Evolutionary conservation across 441 rosid genomes (phyloP).

Genomic region (Erysimum cheiri): DNA sequence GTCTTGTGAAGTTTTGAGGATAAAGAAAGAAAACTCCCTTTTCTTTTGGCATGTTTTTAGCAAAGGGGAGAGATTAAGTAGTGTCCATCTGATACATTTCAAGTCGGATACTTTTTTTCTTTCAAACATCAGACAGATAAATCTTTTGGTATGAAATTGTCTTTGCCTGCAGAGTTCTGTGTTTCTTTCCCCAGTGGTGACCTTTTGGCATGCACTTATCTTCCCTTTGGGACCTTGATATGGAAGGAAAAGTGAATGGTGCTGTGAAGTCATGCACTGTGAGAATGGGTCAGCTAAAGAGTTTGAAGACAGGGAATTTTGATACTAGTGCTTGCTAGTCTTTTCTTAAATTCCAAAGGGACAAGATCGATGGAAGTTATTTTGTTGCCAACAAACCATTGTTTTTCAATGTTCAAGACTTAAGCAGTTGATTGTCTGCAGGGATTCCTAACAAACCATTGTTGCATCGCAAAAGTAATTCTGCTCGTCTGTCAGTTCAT

Average conservation of each 20-base stretch:
- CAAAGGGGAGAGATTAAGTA: too few species aligned
- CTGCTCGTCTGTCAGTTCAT: constrained; percentile 83
- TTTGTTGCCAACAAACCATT: too few species aligned
- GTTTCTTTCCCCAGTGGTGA: constrained; percentile 60
- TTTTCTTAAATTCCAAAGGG: too few species aligned
- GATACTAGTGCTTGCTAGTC: constrained; percentile 52
- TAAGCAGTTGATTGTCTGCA: constrained; percentile 66
- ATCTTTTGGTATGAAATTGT: too few species aligned
- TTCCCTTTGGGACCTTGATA: constrained; percentile 62
- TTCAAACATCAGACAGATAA: constrained; percentile 16
- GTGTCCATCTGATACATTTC: too few species aligned
- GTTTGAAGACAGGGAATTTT: constrained; percentile 54
- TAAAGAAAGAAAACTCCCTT: too few species aligned
- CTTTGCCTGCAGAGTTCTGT: constrained; percentile 82
- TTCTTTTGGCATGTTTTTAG: too few species aligned
- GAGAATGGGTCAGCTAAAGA: constrained; percentile 67
- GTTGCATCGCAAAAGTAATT: constrained; percentile 85
- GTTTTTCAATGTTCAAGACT: constrained; percentile 79
- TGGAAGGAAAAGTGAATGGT: constrained; percentile 89
- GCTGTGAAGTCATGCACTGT: constrained; percentile 78
- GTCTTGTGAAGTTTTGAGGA: too few species aligned
- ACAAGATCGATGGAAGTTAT: too few species aligned
- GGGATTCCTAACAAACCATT: constrained; percentile 74
- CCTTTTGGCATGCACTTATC: constrained; percentile 55
- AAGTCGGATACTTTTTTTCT: too few species aligned